phyloP scores from a whole-genome alignment of 202 grass and related monocot genomes.

The Setaria italica region DNA sequence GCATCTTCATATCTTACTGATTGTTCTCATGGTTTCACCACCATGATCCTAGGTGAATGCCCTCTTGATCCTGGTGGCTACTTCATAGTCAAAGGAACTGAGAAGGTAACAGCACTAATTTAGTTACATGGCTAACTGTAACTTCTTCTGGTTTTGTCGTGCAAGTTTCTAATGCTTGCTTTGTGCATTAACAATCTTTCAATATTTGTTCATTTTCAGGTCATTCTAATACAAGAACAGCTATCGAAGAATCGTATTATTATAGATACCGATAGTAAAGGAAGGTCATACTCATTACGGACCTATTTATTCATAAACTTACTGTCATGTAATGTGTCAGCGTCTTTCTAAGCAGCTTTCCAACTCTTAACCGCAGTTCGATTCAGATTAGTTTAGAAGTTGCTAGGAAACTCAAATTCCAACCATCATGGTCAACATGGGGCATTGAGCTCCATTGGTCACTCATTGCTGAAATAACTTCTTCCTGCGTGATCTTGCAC shows the following conservation, averaged over 20 bases:
- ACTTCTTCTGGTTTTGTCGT: conserved; percentile 10
- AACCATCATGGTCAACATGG: conserved; percentile 25
- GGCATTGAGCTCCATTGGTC: neutral
- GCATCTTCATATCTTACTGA: conserved; percentile 25
- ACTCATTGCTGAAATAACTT: conserved; percentile 15
- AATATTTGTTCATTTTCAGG: conserved; percentile 61
- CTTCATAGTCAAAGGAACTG: conserved; percentile 92
- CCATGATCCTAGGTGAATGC: conserved; percentile 71
- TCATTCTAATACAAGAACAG: conserved; percentile 98
- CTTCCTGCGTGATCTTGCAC: neutral
- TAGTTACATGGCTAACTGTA: neutral
- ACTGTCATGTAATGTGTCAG: neutral
- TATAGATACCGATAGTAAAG: conserved; percentile 83
- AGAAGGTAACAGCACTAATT: conserved; percentile 69
- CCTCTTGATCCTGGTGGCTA: conserved; percentile 98
- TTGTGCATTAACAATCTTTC: conserved; percentile 18
- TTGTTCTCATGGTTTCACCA: conserved; percentile 31
- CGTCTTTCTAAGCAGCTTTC: neutral
- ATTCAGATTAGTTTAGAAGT: neutral
- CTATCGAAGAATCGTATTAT: conserved; percentile 98
- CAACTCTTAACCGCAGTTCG: conserved; percentile 3
- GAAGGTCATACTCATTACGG: conserved; percentile 57
- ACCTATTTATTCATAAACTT: conserved; percentile 12
- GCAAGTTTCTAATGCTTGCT: conserved; percentile 6
- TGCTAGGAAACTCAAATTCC: conserved; percentile 5